phyloP scores from a whole-genome alignment of 345 rosid genomes.

The Salix dunnii region DNA sequence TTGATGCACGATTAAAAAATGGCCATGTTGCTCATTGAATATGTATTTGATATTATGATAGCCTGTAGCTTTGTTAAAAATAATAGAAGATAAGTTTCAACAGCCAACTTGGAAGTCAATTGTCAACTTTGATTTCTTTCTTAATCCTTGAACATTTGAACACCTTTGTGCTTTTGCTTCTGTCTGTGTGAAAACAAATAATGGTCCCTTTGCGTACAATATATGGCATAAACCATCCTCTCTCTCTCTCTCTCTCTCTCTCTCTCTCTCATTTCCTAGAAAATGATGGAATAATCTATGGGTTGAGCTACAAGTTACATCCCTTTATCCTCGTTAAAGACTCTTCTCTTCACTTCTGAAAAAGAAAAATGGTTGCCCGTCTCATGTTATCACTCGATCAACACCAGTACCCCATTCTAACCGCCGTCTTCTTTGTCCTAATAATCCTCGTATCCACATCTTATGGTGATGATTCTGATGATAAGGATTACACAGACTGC shows the following conservation, averaged over 20 bases:
- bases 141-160: no score
- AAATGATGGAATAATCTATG: background rate
- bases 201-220: background rate
- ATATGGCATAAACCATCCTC: background rate
- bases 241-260: background rate
- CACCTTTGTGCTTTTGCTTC: no score
- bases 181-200: background rate
- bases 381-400: background rate
- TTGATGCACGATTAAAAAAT: no score
- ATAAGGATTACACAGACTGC: conserved; percentile 24
- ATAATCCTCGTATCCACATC: conserved; percentile 20
- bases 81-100: no score
- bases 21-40: no score
- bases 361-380: background rate
- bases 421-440: conserved; percentile 19
- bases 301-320: background rate
- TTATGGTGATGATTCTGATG: conserved; percentile 9
- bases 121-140: background rate
- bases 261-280: background rate
- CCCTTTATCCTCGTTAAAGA: background rate
- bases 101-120: no score
- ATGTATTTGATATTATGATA: no score
- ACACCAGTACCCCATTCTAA: background rate
- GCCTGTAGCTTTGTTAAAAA: no score
- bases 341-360: background rate